Evolutionary conservation across 305 asterid species (phyloP).

Genomic region (Solanum aculeatissimum): DNA sequence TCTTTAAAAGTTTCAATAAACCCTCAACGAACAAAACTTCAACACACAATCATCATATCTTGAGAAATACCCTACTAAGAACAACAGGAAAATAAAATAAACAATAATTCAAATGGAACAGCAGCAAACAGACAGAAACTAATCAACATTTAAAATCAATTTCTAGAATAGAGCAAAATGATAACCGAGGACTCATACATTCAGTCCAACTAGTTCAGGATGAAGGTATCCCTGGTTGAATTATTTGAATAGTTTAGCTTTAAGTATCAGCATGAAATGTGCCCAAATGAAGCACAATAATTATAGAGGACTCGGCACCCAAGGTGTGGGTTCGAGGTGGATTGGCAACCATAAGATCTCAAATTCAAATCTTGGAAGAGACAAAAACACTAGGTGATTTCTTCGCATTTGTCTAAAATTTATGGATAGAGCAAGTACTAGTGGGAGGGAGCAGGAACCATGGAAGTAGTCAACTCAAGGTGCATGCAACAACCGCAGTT

Average conservation of each 20-base stretch:
- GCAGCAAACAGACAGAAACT: neutral
- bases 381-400: neutral
- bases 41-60: conserved; percentile 15
- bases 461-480: neutral
- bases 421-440: neutral
- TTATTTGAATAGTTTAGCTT: neutral
- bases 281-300: neutral
- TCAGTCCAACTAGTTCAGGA: neutral
- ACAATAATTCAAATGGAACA: neutral
- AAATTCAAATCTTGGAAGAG: neutral
- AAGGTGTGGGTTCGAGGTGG: neutral
- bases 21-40: conserved; percentile 14
- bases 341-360: neutral
- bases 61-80: conserved; percentile 21
- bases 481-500: neutral
- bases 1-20: neutral
- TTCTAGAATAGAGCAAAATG: neutral
- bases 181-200: neutral
- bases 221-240: neutral
- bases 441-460: neutral
- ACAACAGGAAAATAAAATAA: conserved; percentile 1
- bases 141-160: neutral
- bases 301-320: neutral
- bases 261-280: neutral
- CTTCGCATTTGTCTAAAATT: neutral